Evolutionary conservation across 2,329 filamentous ascomycete genomes (phyloP).

Genomic region (Drechslerella dactyloides): DNA sequence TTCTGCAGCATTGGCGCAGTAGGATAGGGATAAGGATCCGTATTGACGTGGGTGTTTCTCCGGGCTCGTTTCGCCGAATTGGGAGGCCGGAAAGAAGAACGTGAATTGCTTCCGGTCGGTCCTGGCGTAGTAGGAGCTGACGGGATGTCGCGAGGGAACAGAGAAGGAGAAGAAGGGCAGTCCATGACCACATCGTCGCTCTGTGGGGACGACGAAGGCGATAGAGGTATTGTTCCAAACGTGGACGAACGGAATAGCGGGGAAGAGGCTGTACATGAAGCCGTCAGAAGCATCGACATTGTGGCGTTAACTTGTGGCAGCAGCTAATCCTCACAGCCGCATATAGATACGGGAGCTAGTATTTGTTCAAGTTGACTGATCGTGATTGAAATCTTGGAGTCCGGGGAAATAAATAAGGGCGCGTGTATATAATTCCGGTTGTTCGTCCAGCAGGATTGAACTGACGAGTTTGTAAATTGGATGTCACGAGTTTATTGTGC

Average conservation of each 20-base stretch:
- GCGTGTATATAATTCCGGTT: too few species aligned
- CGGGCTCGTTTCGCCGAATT: constrained; percentile 46
- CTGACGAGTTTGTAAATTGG: background rate
- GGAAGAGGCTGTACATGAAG: constrained; percentile 21
- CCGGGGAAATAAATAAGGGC: too few species aligned
- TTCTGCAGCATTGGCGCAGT: constrained; percentile 20
- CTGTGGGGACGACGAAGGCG: constrained; percentile 36
- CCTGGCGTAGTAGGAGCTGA: constrained; percentile 46
- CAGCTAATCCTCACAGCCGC: background rate
- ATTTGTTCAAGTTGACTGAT: too few species aligned
- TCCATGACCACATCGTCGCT: constrained; percentile 48
- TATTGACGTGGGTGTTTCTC: constrained; percentile 38
- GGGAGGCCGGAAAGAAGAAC: constrained; percentile 44
- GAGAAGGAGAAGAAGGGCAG: constrained; percentile 40
- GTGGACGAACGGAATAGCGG: constrained; percentile 38
- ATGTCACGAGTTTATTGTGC: too few species aligned
- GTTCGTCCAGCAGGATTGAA: too few species aligned
- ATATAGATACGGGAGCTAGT: background rate
- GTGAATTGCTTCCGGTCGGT: constrained; percentile 6
- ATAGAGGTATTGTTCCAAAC: constrained; percentile 35
- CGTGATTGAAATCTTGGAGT: too few species aligned
- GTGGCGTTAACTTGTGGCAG: constrained; percentile 5
- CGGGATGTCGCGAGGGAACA: constrained; percentile 39
- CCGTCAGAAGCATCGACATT: constrained; percentile 44
- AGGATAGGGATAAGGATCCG: constrained; percentile 44